Base-by-base conservation (phyloP, 2,329 filamentous ascomycete genomes). In the Pleomassaria siparia region DNA sequence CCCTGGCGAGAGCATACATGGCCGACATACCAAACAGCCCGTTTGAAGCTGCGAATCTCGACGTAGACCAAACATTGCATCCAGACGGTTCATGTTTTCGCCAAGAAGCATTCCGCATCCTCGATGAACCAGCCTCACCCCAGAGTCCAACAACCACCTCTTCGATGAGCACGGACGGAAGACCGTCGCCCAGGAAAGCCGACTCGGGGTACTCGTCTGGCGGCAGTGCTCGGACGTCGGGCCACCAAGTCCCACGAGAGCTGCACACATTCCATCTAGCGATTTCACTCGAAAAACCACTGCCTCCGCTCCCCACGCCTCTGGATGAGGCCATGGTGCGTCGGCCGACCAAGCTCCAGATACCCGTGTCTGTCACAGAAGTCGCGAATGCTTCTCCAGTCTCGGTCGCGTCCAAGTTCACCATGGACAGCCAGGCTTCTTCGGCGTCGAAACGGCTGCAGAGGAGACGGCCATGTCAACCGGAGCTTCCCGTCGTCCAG, bases 181-280 rank as follows among this genome's bases (percentile, higher is more conserved):
- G 54, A 51, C 33, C 60, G 60, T 28, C 51, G 22, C 61, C 66
- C 24, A 55, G 45, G 30, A 70, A 70, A 32, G 54, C 62, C 1
- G 71, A 73, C 44, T 73, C 70, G 9, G 71, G 71, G 1, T 73
- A 73, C 48, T 72, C 69, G 2, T 72, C 70, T 41, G 60, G 62
- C n/a, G 59, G 56, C n/a, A 71, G 67, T 53, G 50, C 64, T 28
- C 54, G 50, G 11, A 32, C 46, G 10, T 35, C 25, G 12, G 30
- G 51, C 22, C 46, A 29, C 43, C 37, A 56, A 45, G 20, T 32
- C 25, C 22, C 51, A 26, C 45, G 52, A 46, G 49, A 57, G 46
- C 44, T 56, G 12, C 53, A 55, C 41, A 57, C 53, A 3, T 54
- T 56, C 33, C 51, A 58, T 18, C 47, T 58, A 41, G 57, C 53